A percentile compares a stretch with the other conserved stretches of the same genome.
Conservation (phyloP, 805 yeast genomes). For the Tanozyma kutaoensis region DNA sequence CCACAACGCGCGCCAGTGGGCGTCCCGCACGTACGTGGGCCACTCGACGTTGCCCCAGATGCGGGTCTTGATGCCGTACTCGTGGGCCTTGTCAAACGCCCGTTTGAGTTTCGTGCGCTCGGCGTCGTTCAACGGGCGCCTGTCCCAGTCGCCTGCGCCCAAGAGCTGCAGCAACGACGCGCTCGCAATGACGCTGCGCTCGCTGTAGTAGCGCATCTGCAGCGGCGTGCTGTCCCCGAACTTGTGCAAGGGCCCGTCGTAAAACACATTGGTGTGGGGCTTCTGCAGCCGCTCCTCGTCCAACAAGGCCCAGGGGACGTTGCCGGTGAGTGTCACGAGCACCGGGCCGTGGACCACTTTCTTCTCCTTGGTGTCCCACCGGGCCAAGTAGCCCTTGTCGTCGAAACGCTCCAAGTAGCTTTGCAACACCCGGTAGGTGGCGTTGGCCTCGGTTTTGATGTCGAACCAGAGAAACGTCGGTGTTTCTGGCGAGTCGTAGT, state of each 20-base stretch:
- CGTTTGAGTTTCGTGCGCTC: slow-evolving; percentile 15
- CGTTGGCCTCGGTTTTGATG: slow-evolving; percentile 40
- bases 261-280: slow-evolving; percentile 24
- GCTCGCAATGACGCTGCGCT: slow-evolving; percentile 27
- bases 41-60: slow-evolving; percentile 64
- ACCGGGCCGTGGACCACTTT: slow-evolving; percentile 37
- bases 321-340: slow-evolving; percentile 54
- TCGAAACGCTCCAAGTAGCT: slow-evolving; percentile 41
- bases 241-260: slow-evolving; percentile 37
- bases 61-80: slow-evolving; percentile 38
- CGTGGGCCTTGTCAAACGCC: slow-evolving; percentile 32
- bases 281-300: slow-evolving; percentile 5
- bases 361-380: no score
- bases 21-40: slow-evolving; percentile 36
- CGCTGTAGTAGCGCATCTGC: slow-evolving; percentile 12
- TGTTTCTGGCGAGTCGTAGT: slow-evolving; percentile 30
- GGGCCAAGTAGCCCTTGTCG: no score
- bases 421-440: slow-evolving; percentile 32
- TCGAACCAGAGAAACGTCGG: slow-evolving; percentile 54
- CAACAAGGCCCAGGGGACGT: slow-evolving; percentile 33
- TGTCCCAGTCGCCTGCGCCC: slow-evolving; percentile 5
- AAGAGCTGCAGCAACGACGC: slow-evolving; percentile 22
- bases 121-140: slow-evolving; percentile 17
- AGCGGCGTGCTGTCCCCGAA: slow-evolving; percentile 10
- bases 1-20: slow-evolving; percentile 36